These are phyloP conservation scores for Trichopus zeylanicus DNA, from an alignment of 116 monocot genomes.

Conservation along the genomic window DNA sequence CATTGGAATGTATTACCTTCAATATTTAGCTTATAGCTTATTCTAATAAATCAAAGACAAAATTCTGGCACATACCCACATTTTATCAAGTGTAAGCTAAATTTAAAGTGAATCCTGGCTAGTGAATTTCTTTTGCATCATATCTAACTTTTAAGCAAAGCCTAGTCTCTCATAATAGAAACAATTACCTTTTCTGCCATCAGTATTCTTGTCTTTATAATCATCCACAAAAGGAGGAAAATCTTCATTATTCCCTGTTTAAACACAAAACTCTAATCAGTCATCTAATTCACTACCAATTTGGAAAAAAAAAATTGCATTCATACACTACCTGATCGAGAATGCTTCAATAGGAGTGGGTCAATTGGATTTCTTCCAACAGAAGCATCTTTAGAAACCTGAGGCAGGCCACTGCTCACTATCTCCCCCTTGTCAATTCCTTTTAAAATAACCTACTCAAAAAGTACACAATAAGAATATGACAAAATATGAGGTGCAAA, in stretches of 20 bases:
- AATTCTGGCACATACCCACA: too few species aligned
- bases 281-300: background rate
- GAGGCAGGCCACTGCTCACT: slow-evolving; percentile 46
- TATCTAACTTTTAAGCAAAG: too few species aligned
- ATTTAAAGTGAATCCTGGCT: too few species aligned
- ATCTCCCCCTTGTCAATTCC: slow-evolving; percentile 94
- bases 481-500: background rate
- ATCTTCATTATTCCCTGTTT: slow-evolving; percentile 46
- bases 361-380: slow-evolving; percentile 36
- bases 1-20: too few species aligned
- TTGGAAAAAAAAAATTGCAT: background rate
- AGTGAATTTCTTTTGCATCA: too few species aligned
- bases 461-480: slow-evolving; percentile 9
- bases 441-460: slow-evolving; percentile 61
- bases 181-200: slow-evolving; percentile 12
- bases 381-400: slow-evolving; percentile 61
- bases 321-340: slow-evolving; percentile 29
- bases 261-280: too few species aligned
- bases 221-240: slow-evolving; percentile 29
- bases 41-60: too few species aligned
- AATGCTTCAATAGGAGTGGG: slow-evolving; percentile 10
- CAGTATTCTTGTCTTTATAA: slow-evolving; percentile 15
- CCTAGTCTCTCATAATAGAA: too few species aligned
- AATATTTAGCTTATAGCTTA: too few species aligned
- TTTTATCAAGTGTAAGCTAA: too few species aligned